These are phyloP conservation scores for Raphanus raphanistrum DNA, from an alignment of 345 rosid genomes.

Conservation along the genomic window DNA sequence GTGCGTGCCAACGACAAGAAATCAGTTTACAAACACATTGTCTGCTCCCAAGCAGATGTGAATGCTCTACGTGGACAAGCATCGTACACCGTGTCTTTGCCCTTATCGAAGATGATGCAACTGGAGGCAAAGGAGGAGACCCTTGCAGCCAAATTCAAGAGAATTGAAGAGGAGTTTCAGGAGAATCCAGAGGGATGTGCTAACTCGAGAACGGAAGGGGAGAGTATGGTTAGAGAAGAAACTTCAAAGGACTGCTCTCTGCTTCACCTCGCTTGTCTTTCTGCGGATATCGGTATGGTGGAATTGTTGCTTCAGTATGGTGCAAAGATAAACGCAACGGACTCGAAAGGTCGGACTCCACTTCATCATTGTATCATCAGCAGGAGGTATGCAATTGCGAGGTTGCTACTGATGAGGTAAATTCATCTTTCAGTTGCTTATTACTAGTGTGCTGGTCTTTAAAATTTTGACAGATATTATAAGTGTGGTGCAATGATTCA, in stretches of 20 bases:
- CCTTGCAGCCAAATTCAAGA: constrained; percentile 35
- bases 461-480: neutral
- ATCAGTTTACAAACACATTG: constrained; percentile 64
- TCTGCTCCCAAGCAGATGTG: constrained; percentile 62
- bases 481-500: constrained; percentile 11
- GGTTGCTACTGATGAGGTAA: constrained; percentile 65
- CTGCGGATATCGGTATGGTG: constrained; percentile 74
- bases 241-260: constrained; percentile 55
- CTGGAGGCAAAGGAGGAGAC: constrained; percentile 38
- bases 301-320: constrained; percentile 80
- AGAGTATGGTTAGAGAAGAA: constrained; percentile 45
- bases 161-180: constrained; percentile 45
- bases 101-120: constrained; percentile 45
- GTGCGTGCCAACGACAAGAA: constrained; percentile 68
- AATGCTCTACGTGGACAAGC: constrained; percentile 61
- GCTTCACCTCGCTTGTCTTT: constrained; percentile 81
- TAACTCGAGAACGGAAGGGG: constrained; percentile 32
- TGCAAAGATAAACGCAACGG: constrained; percentile 57
- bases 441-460: neutral
- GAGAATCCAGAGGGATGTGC: constrained; percentile 40
- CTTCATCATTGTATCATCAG: constrained; percentile 60
- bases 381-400: constrained; percentile 56
- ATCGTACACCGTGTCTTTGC: constrained; percentile 42
- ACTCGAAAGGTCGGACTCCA: constrained; percentile 59
- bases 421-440: neutral